Base-by-base conservation (phyloP, 2,329 filamentous ascomycete species). In the Penicillium sclerotigenum region DNA sequence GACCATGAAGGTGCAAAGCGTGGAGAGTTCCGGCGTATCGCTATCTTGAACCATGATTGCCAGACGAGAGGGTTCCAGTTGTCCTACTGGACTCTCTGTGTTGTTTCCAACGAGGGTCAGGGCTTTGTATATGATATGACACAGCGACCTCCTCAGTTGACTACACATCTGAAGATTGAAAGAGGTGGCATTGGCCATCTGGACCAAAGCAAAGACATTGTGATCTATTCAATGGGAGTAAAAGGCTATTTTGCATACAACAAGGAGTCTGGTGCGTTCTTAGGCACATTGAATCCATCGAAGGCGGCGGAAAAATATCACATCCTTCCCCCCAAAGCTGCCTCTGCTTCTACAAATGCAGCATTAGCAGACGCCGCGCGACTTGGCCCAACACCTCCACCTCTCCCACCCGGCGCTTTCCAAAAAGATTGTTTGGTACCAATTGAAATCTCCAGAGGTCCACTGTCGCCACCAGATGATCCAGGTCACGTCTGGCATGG, bases 51-150 rank as follows among this genome's bases (percentile, higher is more conserved):
- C 20, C 77, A 80, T 55, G 70, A 77, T 43, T 73, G 69, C 28
- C 70, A 75, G 61, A 79, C 75, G 1, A 67, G 77, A 65, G 77
- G 77, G 13, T 80, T 78, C 47, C 77, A 79, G 54, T 63, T 80
- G 18, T 75, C 72, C 1, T 72, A 73, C 56, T 66, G 71, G 56
- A 78, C 74, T 0, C 71, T 80, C 2, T 79, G 77, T 52, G 77
- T 80, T 8, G 77, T 78, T 0, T 79, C 77, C 0, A 75, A 68
- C 14, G 60, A 79, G 52, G 76, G 75, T 3, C 66, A 73, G 31
- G 77, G 75, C 1, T 79, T 77, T 59, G 75, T 80, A 1, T 80
- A 79, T 57, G 75, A 79, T 52, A 71, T 79, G 70, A 66, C 62
- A 26, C 59, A 71, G 29, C 66, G 67, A 2, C 69, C 71, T 10